Evolutionary conservation across 108 stramenopile genomes (phyloP).

Genomic region (Seminavis robusta): DNA sequence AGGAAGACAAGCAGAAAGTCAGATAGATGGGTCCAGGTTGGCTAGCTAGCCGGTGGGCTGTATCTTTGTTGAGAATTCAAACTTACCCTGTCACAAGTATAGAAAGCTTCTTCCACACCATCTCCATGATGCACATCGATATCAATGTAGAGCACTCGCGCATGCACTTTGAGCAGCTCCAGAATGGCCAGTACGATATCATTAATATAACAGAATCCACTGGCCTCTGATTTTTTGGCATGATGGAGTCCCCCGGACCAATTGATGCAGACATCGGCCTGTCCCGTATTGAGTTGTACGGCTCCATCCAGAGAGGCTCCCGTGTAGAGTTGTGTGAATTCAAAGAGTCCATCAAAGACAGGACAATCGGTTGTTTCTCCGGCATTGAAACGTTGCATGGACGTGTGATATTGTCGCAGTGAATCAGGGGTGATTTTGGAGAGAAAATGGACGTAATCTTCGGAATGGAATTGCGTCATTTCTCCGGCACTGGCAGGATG

Average conservation of each 20-base stretch:
- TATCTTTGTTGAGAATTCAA: too few species aligned
- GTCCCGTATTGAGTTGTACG: slow-evolving; percentile 88
- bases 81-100: slow-evolving; percentile 98
- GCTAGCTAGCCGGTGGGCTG: too few species aligned
- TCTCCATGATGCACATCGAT: slow-evolving; percentile 99
- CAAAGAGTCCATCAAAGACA: slow-evolving; percentile 97
- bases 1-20: too few species aligned
- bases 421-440: slow-evolving; percentile 90
- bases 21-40: too few species aligned
- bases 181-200: slow-evolving; percentile 99
- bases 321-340: slow-evolving; percentile 94
- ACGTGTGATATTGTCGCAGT: slow-evolving; percentile 56
- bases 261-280: slow-evolving; percentile 97
- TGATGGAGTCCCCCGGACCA: slow-evolving; percentile 99
- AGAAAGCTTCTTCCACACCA: slow-evolving; percentile 99
- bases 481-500: slow-evolving; percentile 89
- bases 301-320: slow-evolving; percentile 97
- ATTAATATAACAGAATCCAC: slow-evolving; percentile 97
- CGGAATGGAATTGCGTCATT: slow-evolving; percentile 93
- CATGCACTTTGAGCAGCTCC: slow-evolving; percentile 98
- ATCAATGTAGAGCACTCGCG: slow-evolving; percentile 98
- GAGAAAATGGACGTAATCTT: slow-evolving; percentile 96
- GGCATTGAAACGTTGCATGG: slow-evolving; percentile 92
- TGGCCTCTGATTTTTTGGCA: slow-evolving; percentile 98
- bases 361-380: slow-evolving; percentile 98